Evolutionary conservation across 1,139 yeast genomes (phyloP).

Genomic region (Zygosaccharomyces pseudobailii): DNA sequence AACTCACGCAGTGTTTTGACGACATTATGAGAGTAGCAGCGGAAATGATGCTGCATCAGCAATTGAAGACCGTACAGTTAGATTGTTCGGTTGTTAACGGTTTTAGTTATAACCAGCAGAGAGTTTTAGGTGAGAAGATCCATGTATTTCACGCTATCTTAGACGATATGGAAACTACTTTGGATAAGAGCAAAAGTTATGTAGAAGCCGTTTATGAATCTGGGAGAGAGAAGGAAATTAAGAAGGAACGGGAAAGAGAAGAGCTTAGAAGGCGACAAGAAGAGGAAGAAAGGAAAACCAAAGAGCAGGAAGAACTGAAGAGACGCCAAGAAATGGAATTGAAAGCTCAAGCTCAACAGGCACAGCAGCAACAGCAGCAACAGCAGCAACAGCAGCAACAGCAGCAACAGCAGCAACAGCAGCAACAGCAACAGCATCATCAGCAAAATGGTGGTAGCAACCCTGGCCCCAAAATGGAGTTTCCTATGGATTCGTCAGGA

Average conservation of each 20-base stretch:
- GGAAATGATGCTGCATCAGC: conserved; percentile 34
- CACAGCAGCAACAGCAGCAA: no score
- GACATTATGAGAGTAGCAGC: conserved; percentile 31
- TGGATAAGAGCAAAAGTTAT: conserved; percentile 34
- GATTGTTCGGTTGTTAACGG: conserved; percentile 29
- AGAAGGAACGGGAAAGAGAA: conserved; percentile 28
- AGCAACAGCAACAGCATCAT: conserved; percentile 12
- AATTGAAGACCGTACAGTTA: conserved; percentile 32
- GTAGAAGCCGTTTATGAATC: conserved; percentile 30
- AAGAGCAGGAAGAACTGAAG: conserved; percentile 11
- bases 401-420: no score
- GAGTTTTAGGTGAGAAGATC: conserved; percentile 26
- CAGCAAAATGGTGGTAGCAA: conserved; percentile 13
- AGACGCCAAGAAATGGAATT: conserved; percentile 14
- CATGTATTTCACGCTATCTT: conserved; percentile 32
- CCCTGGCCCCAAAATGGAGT: conserved; percentile 6
- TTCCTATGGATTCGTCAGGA: conserved; percentile 20
- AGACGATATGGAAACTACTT: conserved; percentile 37
- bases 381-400: no score
- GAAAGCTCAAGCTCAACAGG: conserved; percentile 13
- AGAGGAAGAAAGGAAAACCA: conserved; percentile 22
- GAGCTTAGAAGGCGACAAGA: conserved; percentile 20
- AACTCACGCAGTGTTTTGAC: conserved; percentile 31
- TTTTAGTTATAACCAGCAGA: conserved; percentile 25
- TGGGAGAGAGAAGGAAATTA: conserved; percentile 22